Base-by-base conservation (phyloP, 345 rosid genomes). In the Mallotus nudiflorus region DNA sequence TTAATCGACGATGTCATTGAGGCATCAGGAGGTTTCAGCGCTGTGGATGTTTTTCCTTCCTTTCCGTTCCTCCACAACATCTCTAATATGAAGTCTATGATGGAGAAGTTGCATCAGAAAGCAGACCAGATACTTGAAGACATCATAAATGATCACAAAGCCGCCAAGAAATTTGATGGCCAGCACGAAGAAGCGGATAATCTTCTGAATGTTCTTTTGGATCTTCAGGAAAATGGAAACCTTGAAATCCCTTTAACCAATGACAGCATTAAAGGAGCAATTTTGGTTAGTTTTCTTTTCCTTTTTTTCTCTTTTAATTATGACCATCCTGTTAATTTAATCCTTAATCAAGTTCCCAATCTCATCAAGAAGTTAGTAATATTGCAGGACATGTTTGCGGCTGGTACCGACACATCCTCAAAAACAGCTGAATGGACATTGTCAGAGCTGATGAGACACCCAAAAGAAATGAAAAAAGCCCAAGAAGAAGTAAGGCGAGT, bases 131-230 rank as follows among this genome's bases (percentile, higher is more conserved):
- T 86, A 0, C 66, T 82, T 25, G 77, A 70, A 8, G 55, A 50
- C 18, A 74, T 84, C 10, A 42, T 84, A 16, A 7, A 49, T 5
- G 86, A 82, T 24, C 83, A 77, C 8, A 73, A 22, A 58, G 66
- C 59, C 12, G 24, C 31, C 24, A 59, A 62, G 35, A n/a, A 3
- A 33, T 6, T 2, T 2, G 59, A 29, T 1, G 19, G 18, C 6
- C 29, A 31, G 8, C 10, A 2, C 51, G 18, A 20, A 3, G 24
- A 14, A 9, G 50, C 18, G 3, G 40, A 68, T 7, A 81, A 80
- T 78, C 69, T 86, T 14, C 27, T 86, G 0, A 75, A 80, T 69
- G 77, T 75, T 55, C 82, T 85, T 31, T 42, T 83, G 37, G 72
- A 67, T 19, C 48, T 75, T 27, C 81, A 75, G 19, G 53, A 72